Conservation (phyloP, 2,329 filamentous ascomycete species). For the Talaromyces funiculosus region DNA sequence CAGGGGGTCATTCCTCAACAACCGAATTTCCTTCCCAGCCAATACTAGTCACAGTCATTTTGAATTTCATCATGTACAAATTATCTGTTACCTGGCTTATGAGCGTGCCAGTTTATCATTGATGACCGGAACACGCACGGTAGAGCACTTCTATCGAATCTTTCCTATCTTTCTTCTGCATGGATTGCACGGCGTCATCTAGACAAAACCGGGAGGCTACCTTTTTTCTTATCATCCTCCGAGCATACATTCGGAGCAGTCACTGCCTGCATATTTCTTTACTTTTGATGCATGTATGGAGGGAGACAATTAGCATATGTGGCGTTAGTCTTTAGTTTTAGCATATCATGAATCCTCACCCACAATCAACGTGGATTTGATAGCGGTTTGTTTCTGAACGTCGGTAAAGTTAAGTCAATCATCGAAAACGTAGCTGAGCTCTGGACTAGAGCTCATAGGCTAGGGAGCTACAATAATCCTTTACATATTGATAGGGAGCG, state of each 20-base stretch:
- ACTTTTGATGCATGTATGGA: neutral
- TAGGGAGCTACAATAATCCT: too few species aligned
- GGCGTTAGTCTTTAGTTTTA: conserved; percentile 1
- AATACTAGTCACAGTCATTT: conserved; percentile 20
- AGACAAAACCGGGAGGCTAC: conserved; percentile 3
- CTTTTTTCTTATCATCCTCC: neutral
- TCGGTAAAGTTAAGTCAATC: too few species aligned
- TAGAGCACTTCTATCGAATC: neutral
- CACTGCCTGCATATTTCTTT: neutral
- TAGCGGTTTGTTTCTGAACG: neutral
- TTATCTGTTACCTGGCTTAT: conserved; percentile 1
- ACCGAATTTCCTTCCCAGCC: conserved; percentile 26
- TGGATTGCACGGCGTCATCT: conserved; percentile 8
- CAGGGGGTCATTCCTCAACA: conserved; percentile 23
- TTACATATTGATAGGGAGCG: too few species aligned
- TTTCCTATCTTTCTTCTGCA: neutral
- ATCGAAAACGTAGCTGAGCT: too few species aligned
- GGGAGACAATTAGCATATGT: conserved; percentile 4
- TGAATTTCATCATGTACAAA: conserved; percentile 8
- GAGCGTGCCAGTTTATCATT: neutral
- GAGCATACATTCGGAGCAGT: neutral
- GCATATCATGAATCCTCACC: neutral
- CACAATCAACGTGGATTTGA: neutral
- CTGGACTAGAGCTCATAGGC: too few species aligned
- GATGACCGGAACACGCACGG: neutral